Conservation (phyloP, 2,329 filamentous ascomycete genomes). For the Neurospora sp. region DNA sequence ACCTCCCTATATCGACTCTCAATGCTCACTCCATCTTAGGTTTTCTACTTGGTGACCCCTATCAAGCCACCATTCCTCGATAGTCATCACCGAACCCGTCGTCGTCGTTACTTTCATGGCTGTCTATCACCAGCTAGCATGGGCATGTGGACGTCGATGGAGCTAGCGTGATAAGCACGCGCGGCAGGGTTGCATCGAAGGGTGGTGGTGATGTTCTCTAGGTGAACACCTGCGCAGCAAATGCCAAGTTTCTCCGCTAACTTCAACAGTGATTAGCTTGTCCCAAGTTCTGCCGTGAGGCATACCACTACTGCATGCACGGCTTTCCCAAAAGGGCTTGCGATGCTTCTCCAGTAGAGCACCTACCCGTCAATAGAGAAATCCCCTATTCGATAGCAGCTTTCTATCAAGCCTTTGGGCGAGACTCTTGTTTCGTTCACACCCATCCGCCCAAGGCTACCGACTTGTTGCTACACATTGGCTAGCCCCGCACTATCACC, state of each 20-base stretch:
- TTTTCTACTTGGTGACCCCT: not conserved
- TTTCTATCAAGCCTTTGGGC: not conserved
- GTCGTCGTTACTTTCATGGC: not conserved
- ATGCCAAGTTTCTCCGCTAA: not conserved
- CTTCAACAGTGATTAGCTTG: not conserved
- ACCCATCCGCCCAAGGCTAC: not conserved
- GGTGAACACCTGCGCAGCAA: not conserved
- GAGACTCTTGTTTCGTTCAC: not conserved
- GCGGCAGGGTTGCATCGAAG: not conserved
- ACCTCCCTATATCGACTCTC: not conserved
- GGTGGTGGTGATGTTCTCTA: not conserved
- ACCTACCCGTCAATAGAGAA: not conserved
- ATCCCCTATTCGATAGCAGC: not conserved
- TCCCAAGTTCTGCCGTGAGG: not conserved
- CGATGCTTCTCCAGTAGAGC: not conserved
- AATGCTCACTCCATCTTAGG: not conserved
- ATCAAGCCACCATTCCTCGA: not conserved
- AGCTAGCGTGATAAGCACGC: not conserved
- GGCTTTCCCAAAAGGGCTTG: not conserved
- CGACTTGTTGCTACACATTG: not conserved
- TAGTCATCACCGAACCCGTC: not conserved
- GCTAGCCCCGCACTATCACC: not conserved
- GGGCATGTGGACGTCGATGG: not conserved
- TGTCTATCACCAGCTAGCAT: not conserved
- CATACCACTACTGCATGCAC: not conserved